Evolutionary conservation across 441 rosid species (phyloP).

Genomic region (Pelargonium citronellum): DNA sequence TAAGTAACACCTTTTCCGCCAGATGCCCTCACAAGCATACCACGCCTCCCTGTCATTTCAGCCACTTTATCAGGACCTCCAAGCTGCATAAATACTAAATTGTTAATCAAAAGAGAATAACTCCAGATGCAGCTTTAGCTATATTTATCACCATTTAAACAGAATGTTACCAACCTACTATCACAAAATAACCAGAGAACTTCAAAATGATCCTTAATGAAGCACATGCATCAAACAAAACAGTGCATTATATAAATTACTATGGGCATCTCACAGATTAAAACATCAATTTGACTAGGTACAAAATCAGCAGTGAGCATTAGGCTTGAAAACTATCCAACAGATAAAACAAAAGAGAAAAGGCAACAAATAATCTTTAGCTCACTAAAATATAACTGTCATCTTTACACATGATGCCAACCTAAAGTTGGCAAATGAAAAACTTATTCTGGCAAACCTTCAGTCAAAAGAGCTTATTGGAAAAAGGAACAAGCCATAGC

Average conservation of each 20-base stretch:
- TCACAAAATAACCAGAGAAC: not conserved
- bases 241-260: not conserved
- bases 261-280: not conserved
- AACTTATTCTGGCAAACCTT: not conserved
- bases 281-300: not conserved
- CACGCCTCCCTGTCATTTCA: conserved; percentile 97
- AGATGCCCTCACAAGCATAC: conserved; percentile 97
- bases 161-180: not conserved
- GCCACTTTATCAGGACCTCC: conserved; percentile 99
- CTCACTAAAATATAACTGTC: not conserved
- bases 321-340: not conserved
- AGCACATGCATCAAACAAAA: not conserved
- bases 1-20: conserved; percentile 96
- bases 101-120: conserved; percentile 17
- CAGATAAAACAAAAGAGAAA: not conserved
- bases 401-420: not conserved
- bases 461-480: not conserved
- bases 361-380: not conserved
- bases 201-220: not conserved
- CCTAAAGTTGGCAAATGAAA: not conserved
- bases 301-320: not conserved
- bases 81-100: conserved; percentile 50
- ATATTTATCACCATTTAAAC: not conserved
- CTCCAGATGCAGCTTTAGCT: not conserved
- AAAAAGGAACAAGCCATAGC: not conserved